Evolutionary conservation across 148 eudicot species (phyloP).

Genomic region (Amaranthus cruentus): DNA sequence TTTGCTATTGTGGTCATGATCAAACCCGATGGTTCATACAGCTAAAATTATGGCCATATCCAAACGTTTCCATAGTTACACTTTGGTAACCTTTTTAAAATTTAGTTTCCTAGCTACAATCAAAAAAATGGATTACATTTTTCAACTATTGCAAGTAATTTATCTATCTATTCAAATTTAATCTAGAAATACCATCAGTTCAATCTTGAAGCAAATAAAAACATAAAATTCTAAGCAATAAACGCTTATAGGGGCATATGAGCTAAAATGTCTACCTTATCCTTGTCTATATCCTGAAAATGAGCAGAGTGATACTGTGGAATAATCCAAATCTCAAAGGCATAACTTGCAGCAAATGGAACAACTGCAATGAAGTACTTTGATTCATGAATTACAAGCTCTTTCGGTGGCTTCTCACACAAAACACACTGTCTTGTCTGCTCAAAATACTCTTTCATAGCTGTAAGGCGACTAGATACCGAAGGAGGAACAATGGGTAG

Average conservation of each 20-base stretch:
- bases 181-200: neutral
- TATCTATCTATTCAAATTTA: neutral
- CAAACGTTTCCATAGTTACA: no score
- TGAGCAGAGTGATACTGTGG: conserved; percentile 72
- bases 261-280: conserved; percentile 47
- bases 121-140: neutral
- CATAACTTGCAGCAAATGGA: conserved; percentile 82
- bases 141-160: neutral
- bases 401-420: conserved; percentile 52
- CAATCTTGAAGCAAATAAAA: neutral
- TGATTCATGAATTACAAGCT: conserved; percentile 56
- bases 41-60: no score
- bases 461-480: conserved; percentile 53
- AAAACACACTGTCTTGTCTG: conserved; percentile 74
- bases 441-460: conserved; percentile 67
- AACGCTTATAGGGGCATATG: neutral
- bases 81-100: neutral
- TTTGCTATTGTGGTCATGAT: no score
- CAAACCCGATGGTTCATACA: no score
- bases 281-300: conserved; percentile 66
- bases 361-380: conserved; percentile 63
- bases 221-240: neutral
- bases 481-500: conserved; percentile 76
- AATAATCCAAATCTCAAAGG: conserved; percentile 95
- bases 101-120: no score